Evolutionary conservation across 345 rosid species (phyloP).

Genomic region (Sisymbrium altissimum): DNA sequence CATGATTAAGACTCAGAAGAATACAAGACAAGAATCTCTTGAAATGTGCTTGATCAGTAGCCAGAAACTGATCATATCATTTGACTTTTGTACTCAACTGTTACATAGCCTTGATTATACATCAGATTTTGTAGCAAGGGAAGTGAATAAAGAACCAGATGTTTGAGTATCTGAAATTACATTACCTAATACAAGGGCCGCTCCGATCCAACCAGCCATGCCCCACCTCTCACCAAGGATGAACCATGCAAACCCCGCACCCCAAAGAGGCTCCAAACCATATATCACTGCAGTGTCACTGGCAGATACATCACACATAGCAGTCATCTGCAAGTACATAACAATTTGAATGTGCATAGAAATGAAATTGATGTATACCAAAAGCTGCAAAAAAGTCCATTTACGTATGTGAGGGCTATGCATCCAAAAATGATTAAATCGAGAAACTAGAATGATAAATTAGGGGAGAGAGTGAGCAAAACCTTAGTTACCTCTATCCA

Average conservation of each 20-base stretch:
- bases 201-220: slow-evolving; percentile 58
- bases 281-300: slow-evolving; percentile 56
- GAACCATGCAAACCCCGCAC: slow-evolving; percentile 72
- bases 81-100: not conserved
- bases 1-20: no score
- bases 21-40: no score
- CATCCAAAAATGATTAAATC: not conserved
- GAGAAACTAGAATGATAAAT: not conserved
- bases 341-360: not conserved
- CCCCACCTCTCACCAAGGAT: slow-evolving; percentile 73
- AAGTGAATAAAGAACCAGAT: no score
- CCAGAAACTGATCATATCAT: not conserved
- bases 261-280: slow-evolving; percentile 71
- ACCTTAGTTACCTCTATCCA: slow-evolving; percentile 57
- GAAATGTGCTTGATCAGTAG: not conserved
- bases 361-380: not conserved
- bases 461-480: not conserved
- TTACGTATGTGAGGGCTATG: not conserved
- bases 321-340: slow-evolving; percentile 43
- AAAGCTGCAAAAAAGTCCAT: not conserved
- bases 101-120: no score
- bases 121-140: no score
- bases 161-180: not conserved
- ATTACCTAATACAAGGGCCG: slow-evolving; percentile 58
- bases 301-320: slow-evolving; percentile 60